Conservation (phyloP, 768 basidiomycete species). For the Chalciporus chontae region DNA sequence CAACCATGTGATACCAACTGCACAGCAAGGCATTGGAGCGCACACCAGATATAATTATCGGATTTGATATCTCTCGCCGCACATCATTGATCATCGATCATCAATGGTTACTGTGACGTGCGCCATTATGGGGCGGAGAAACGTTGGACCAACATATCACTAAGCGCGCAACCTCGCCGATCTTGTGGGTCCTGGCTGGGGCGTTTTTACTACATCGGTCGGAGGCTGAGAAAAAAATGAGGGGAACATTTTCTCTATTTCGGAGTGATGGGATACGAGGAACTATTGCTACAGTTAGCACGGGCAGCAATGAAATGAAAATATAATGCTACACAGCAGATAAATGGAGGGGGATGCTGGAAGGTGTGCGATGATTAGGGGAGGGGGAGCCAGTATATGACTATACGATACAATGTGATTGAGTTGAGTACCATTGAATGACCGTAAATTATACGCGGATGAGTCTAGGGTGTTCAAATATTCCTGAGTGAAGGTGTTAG, state of each 20-base stretch:
- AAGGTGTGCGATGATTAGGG: background rate
- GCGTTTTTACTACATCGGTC: background rate
- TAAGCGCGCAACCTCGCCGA: background rate
- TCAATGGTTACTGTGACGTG: background rate
- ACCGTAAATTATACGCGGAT: background rate
- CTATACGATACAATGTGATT: background rate
- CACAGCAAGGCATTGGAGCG: background rate
- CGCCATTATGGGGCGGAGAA: too few species aligned
- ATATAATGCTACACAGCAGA: background rate
- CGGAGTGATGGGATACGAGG: background rate
- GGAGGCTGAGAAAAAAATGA: background rate
- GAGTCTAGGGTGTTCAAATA: too few species aligned
- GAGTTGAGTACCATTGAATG: background rate
- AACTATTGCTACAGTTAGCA: constrained; percentile 21
- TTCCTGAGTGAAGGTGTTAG: too few species aligned
- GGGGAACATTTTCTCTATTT: constrained; percentile 1
- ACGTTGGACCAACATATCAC: background rate
- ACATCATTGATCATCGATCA: background rate
- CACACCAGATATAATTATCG: background rate
- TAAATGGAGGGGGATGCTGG: background rate
- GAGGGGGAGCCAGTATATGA: background rate
- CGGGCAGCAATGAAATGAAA: background rate
- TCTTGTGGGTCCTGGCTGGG: background rate
- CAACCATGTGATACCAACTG: background rate
- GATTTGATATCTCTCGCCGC: background rate